Conservation (phyloP, 2,329 filamentous ascomycete species). For the Calonectria multiphialidica region DNA sequence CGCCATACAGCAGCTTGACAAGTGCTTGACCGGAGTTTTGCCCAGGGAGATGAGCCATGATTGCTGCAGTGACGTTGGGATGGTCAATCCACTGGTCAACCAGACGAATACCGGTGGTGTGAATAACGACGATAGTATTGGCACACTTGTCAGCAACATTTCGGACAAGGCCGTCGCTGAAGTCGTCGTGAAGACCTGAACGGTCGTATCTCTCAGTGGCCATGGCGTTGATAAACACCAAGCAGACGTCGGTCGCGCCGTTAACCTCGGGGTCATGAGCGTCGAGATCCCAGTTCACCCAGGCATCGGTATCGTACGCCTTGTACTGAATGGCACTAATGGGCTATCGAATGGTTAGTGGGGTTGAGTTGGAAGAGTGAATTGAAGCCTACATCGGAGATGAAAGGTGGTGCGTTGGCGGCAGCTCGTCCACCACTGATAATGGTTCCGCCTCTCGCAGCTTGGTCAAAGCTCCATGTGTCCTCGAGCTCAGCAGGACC, state of each 20-base stretch:
- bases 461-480: slow-evolving; percentile 60
- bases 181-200: slow-evolving; percentile 75
- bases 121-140: slow-evolving; percentile 74
- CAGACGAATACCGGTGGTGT: slow-evolving; percentile 69
- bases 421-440: slow-evolving; percentile 65
- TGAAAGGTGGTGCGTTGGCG: slow-evolving; percentile 62
- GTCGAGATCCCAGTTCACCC: slow-evolving; percentile 61
- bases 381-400: slow-evolving; percentile 54
- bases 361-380: too few relatives aligned
- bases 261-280: slow-evolving; percentile 50
- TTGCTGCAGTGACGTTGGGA: slow-evolving; percentile 46
- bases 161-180: slow-evolving; percentile 69
- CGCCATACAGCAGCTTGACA: slow-evolving; percentile 68
- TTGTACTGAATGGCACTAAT: slow-evolving; percentile 67
- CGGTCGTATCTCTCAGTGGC: slow-evolving; percentile 82
- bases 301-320: slow-evolving; percentile 64
- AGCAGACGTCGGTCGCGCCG: slow-evolving; percentile 68
- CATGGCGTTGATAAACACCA: slow-evolving; percentile 87
- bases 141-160: slow-evolving; percentile 71
- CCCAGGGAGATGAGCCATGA: slow-evolving; percentile 64
- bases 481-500: slow-evolving; percentile 56
- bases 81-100: background rate
- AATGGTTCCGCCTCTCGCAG: slow-evolving; percentile 64
- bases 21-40: slow-evolving; percentile 69
- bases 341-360: slow-evolving; percentile 53